Evolutionary conservation across 2,329 filamentous ascomycete genomes (phyloP).

Genomic region (Beauveria varroae): DNA sequence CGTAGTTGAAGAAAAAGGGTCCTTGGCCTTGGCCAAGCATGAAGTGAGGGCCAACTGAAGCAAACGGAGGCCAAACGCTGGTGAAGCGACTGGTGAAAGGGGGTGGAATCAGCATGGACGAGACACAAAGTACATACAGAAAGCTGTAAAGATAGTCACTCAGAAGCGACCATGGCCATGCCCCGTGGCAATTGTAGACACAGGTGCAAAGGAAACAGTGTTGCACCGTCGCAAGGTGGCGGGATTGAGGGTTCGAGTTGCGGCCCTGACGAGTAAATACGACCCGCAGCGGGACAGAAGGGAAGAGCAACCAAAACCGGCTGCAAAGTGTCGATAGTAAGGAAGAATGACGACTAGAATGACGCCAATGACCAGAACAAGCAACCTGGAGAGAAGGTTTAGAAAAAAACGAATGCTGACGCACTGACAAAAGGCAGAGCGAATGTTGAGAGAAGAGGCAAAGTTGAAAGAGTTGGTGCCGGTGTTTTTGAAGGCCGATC

Average conservation of each 20-base stretch:
- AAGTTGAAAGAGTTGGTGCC: constrained; percentile 1
- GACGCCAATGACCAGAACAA: neutral
- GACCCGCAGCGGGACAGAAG: neutral
- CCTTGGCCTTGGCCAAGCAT: neutral
- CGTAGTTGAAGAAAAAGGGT: neutral
- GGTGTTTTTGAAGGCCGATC: constrained; percentile 7
- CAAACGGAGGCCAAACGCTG: neutral
- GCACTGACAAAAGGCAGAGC: constrained; percentile 3
- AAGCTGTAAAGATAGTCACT: neutral
- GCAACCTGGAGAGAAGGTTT: neutral
- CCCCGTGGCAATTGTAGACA: constrained; percentile 9
- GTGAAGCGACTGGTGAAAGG: neutral
- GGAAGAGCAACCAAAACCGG: neutral
- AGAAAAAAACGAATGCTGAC: neutral
- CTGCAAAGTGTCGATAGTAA: neutral
- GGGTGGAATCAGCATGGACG: neutral
- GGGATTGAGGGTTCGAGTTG: neutral
- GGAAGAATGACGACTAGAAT: neutral
- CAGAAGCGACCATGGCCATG: constrained; percentile 7
- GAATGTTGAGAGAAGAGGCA: constrained; percentile 8
- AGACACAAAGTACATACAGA: neutral
- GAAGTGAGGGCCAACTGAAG: neutral
- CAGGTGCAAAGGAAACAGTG: neutral
- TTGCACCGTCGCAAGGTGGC: neutral
- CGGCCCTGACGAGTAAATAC: neutral